phyloP scores from a whole-genome alignment of 306 rosid species.

The Vigna radiata region DNA sequence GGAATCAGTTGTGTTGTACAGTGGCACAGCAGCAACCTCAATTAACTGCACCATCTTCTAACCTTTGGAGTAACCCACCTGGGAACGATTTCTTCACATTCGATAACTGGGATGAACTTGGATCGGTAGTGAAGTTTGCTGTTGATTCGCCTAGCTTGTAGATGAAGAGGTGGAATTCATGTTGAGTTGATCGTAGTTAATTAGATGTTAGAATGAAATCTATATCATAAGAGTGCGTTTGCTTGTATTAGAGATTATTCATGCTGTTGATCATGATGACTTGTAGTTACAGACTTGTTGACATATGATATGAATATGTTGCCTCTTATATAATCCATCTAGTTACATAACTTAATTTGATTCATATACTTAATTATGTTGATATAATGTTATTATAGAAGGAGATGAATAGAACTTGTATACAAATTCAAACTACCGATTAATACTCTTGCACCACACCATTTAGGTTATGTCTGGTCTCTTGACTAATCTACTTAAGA shows the following conservation, averaged over 20 bases:
- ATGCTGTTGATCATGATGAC: neutral
- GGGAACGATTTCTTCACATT: conserved; percentile 39
- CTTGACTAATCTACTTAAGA: too few relatives aligned
- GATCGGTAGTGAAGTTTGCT: conserved; percentile 68
- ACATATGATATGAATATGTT: conserved; percentile 11
- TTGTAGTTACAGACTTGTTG: conserved; percentile 10
- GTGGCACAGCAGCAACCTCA: conserved; percentile 46
- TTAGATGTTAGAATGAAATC: neutral
- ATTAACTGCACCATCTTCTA: conserved; percentile 45
- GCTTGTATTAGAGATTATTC: neutral
- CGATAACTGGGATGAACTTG: conserved; percentile 86
- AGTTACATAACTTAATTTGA: neutral
- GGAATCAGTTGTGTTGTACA: conserved; percentile 46
- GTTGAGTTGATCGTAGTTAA: conserved; percentile 6
- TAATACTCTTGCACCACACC: too few relatives aligned
- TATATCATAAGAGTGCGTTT: neutral
- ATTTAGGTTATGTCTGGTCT: too few relatives aligned
- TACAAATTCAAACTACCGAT: too few relatives aligned
- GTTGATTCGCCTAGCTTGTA: conserved; percentile 54
- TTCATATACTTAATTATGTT: too few relatives aligned
- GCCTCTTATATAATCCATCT: neutral
- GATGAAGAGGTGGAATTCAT: conserved; percentile 9
- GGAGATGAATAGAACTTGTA: too few relatives aligned
- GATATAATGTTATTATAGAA: too few relatives aligned
- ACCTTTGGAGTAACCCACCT: conserved; percentile 47